A percentile compares a stretch with the other conserved stretches of the same genome.
These are phyloP conservation scores for Tetrahymena malaccensis DNA, from an alignment of 73 alveolate genomes.

Conservation along the genomic window DNA sequence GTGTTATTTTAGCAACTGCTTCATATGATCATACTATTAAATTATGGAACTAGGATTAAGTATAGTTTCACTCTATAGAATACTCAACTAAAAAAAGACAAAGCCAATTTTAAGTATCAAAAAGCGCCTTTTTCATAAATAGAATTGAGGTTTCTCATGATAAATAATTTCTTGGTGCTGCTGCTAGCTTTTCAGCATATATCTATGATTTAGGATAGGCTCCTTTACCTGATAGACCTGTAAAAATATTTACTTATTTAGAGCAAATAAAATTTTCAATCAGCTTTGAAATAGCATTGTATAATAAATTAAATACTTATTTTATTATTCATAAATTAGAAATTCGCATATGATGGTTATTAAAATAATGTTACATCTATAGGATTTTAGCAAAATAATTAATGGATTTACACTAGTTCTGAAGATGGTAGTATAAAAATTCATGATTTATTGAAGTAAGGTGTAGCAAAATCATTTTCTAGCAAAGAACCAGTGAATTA, in stretches of 20 bases:
- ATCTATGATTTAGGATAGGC: background rate
- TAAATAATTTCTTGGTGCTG: constrained; percentile 26
- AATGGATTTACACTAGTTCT: constrained; percentile 12
- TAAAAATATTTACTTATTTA: background rate
- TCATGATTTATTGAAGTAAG: constrained; percentile 10
- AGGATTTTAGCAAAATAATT: constrained; percentile 13
- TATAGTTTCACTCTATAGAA: background rate
- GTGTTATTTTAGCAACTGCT: constrained; percentile 15
- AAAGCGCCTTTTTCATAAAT: background rate
- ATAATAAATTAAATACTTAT: background rate
- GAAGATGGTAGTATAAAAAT: constrained; percentile 32
- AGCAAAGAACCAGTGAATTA: constrained; percentile 19
- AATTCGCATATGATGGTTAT: constrained; percentile 17
- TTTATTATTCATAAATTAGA: background rate
- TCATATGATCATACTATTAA: constrained; percentile 24
- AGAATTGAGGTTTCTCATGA: constrained; percentile 32
- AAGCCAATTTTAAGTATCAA: background rate
- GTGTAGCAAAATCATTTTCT: background rate
- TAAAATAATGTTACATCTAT: constrained; percentile 14
- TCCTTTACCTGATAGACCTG: background rate
- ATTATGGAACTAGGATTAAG: background rate
- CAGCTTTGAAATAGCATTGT: background rate
- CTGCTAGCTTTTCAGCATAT: constrained; percentile 13
- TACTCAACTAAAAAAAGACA: background rate
- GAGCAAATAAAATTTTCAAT: background rate